Conservation (phyloP, 2,329 filamentous ascomycete species). For the Diaporthe citri region DNA sequence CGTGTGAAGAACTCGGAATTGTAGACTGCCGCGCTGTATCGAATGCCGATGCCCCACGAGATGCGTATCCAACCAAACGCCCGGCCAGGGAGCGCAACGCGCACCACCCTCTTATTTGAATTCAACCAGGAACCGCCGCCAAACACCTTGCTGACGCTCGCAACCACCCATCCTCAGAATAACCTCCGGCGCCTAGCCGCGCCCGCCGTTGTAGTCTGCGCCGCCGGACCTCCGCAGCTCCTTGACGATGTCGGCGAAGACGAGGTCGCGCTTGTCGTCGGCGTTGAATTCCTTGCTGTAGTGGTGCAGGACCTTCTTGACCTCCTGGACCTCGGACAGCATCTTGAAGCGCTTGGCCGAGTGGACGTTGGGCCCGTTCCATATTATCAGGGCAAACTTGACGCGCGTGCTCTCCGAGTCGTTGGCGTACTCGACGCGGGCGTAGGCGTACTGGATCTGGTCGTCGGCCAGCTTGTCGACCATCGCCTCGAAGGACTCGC, state of each 20-base stretch:
- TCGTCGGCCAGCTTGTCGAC: slow-evolving; percentile 66
- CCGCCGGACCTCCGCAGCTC: slow-evolving; percentile 75
- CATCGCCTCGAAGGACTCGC: slow-evolving; percentile 70
- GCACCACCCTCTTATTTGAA: slow-evolving; percentile 8
- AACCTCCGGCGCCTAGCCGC: slow-evolving; percentile 55
- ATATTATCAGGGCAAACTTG: slow-evolving; percentile 77
- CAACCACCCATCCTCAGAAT: background rate
- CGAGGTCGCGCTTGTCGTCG: slow-evolving; percentile 69
- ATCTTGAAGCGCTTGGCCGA: slow-evolving; percentile 30
- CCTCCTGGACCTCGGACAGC: slow-evolving; percentile 63
- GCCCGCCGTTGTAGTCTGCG: slow-evolving; percentile 77
- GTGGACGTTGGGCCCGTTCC: slow-evolving; percentile 70
- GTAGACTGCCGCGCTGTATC: slow-evolving; percentile 30
- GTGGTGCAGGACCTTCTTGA: slow-evolving; percentile 66
- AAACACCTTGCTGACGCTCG: slow-evolving; percentile 34
- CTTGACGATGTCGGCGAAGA: slow-evolving; percentile 71
- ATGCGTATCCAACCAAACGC: slow-evolving; percentile 31
- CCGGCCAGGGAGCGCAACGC: slow-evolving; percentile 20
- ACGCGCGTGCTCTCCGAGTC: slow-evolving; percentile 77
- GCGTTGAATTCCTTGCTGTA: slow-evolving; percentile 76
- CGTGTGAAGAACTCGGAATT: slow-evolving; percentile 11
- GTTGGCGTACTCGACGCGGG: slow-evolving; percentile 77
- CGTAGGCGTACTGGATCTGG: slow-evolving; percentile 76
- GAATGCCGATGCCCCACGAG: slow-evolving; percentile 30
- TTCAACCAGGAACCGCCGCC: slow-evolving; percentile 14